Conservation (phyloP, 148 eudicot species). For the Limonium bicolor region DNA sequence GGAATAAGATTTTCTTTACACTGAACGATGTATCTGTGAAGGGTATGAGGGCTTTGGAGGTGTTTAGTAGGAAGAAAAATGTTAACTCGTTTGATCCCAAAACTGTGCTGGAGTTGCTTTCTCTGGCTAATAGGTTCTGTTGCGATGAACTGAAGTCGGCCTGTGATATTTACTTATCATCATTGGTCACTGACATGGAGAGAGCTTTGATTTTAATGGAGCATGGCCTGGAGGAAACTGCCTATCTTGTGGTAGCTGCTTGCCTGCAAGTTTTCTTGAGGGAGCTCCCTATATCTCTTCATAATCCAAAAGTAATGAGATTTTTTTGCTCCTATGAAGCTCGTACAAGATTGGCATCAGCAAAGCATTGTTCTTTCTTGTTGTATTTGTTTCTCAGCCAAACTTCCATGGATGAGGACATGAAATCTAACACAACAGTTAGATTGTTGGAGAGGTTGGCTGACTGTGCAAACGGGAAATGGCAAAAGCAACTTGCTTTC, state of each 20-base stretch:
- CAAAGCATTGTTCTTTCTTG: constrained; percentile 58
- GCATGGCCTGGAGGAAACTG: constrained; percentile 65
- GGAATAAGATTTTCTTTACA: constrained; percentile 59
- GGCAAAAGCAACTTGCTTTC: constrained; percentile 57
- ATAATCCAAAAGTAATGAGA: constrained; percentile 44
- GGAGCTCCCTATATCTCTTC: constrained; percentile 60
- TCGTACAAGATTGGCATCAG: constrained; percentile 38
- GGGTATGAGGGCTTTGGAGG: constrained; percentile 61
- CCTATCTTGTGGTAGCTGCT: constrained; percentile 69
- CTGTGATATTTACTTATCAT: constrained; percentile 72
- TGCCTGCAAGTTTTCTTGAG: constrained; percentile 85
- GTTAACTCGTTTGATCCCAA: constrained; percentile 34
- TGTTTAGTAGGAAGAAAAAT: constrained; percentile 41
- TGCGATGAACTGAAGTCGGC: constrained; percentile 79
- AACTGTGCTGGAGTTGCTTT: constrained; percentile 51
- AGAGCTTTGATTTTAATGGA: constrained; percentile 67
- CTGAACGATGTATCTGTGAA: constrained; percentile 55
- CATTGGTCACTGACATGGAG: constrained; percentile 45
- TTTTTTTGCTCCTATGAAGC: constrained; percentile 43
- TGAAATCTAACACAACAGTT: constrained; percentile 41
- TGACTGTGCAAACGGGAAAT: constrained; percentile 42
- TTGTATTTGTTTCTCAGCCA: constrained; percentile 65
- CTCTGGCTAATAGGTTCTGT: constrained; percentile 76
- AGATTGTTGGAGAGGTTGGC: constrained; percentile 49
- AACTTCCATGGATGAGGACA: constrained; percentile 60